These are phyloP conservation scores for Lepiota venenata DNA, from an alignment of 768 basidiomycete species.

Conservation along the genomic window DNA sequence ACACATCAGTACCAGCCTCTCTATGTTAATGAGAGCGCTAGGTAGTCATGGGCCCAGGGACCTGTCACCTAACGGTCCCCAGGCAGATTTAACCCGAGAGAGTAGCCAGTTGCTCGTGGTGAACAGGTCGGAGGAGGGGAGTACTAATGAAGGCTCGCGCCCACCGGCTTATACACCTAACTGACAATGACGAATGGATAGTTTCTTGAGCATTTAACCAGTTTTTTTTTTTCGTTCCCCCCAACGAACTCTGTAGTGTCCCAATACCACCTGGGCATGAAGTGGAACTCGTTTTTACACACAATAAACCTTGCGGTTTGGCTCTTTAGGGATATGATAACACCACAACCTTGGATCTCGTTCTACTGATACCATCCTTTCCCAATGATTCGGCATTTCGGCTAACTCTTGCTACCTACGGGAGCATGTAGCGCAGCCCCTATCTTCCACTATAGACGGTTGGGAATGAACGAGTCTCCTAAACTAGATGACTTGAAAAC, in stretches of 20 bases:
- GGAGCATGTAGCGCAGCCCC: slow-evolving; percentile 48
- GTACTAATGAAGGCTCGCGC: neutral
- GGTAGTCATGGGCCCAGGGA: neutral
- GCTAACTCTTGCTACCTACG: too few species aligned
- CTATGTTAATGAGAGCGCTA: neutral
- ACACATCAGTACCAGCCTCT: neutral
- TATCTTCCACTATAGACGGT: slow-evolving; percentile 42
- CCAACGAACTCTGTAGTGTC: too few species aligned
- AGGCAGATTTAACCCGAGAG: neutral
- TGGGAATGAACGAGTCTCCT: too few species aligned
- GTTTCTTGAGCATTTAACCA: neutral
- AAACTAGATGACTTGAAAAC: too few species aligned
- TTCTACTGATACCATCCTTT: too few species aligned
- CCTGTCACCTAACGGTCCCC: neutral
- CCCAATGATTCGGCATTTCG: too few species aligned
- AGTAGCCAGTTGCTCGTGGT: neutral
- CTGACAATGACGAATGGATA: neutral
- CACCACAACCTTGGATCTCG: too few species aligned
- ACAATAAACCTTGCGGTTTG: too few species aligned
- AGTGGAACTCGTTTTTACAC: too few species aligned
- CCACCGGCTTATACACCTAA: slow-evolving; percentile 3
- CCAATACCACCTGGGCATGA: too few species aligned
- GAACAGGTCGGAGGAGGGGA: neutral
- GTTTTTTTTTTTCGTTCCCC: too few species aligned
- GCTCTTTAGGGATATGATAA: too few species aligned